Base-by-base conservation (phyloP, 306 rosid genomes). In the Parietaria judaica region DNA sequence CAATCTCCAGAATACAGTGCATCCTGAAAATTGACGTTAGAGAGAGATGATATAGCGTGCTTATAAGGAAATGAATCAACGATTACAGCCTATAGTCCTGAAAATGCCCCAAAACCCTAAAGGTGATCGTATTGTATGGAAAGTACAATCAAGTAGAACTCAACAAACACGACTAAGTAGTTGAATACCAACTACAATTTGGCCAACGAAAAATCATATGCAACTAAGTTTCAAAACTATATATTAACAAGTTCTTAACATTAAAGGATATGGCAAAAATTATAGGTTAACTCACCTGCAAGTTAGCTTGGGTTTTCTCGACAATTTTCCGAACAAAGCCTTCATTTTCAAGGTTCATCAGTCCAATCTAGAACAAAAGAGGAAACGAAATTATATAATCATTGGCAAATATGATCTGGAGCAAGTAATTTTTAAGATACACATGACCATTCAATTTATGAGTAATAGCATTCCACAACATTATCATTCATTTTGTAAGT, bases 331-430 rank as follows among this genome's bases (percentile, higher is more conserved):
- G 78, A 38, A 73, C 89, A 9, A 84, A 81, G 63, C 84, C 90
- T 70, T 88, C 99, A 64, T 72, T 78, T 74, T 88, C 99, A 84
- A 92, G 75, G 82, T 92, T 92, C 43, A 84, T 51, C 81, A 88
- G 72, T 56, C 99, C 96, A 71, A 92, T 82, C 99, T 92, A 86
- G 58, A 63, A 41, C 61, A 6, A 53, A 56, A 61, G 46, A 36
- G 7, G 57, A 61, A 49, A 45, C 17, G 63, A 56, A 69, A 56
- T 44, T 17, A 63, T 56, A 46, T 51, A 51, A 37, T 51, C 61
- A 1, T 12, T 14, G 10, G 38, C n/a, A 34, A 45, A 12, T 43
- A 53, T 1, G 45, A 41, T 41, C 45, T 3, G 9, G 7, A 1
- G 1, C 7, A 41, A 41, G 7, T 41, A 0, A 41, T 16, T 45